A percentile compares a stretch with the other conserved stretches of the same genome.
These are phyloP conservation scores for Paraphaeosphaeria minitans DNA, from an alignment of 2,329 filamentous ascomycete species.

Conservation along the genomic window DNA sequence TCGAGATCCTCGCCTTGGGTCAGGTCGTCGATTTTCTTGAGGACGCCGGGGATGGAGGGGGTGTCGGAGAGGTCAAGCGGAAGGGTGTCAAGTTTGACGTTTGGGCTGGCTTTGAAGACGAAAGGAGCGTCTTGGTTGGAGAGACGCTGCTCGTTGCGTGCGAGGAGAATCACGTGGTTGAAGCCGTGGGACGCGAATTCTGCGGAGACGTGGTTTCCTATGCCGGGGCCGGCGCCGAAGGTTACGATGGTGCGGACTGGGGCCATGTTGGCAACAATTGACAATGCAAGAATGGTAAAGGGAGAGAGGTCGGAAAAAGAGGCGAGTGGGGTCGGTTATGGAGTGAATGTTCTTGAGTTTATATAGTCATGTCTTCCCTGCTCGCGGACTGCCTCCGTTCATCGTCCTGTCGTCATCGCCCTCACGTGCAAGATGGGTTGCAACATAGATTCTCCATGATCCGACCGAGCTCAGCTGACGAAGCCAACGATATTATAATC, in stretches of 20 bases:
- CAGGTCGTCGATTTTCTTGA: conserved; percentile 49
- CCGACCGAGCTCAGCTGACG: background rate
- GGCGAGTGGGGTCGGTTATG: background rate
- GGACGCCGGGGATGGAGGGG: conserved; percentile 42
- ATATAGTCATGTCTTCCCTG: background rate
- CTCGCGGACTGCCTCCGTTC: background rate
- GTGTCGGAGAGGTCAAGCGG: conserved; percentile 53
- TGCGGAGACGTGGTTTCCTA: conserved; percentile 50
- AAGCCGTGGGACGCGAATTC: conserved; percentile 53
- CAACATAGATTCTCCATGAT: background rate
- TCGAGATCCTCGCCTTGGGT: conserved; percentile 47
- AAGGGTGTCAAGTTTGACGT: conserved; percentile 51
- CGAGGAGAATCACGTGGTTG: conserved; percentile 55
- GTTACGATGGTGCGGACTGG: conserved; percentile 41
- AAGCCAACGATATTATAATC: background rate
- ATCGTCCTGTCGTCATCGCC: background rate
- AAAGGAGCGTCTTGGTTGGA: conserved; percentile 40
- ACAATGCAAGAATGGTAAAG: too few relatives aligned
- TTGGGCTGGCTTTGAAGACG: conserved; percentile 35
- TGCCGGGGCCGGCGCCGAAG: conserved; percentile 57
- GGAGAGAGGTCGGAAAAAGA: too few relatives aligned
- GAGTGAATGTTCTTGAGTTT: background rate
- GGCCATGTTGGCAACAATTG: too few relatives aligned
- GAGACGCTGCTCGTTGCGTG: conserved; percentile 51
- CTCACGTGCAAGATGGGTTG: background rate